Evolutionary conservation across 2,329 filamentous ascomycete genomes (phyloP).

Genomic region (Colletotrichum cuscutae): DNA sequence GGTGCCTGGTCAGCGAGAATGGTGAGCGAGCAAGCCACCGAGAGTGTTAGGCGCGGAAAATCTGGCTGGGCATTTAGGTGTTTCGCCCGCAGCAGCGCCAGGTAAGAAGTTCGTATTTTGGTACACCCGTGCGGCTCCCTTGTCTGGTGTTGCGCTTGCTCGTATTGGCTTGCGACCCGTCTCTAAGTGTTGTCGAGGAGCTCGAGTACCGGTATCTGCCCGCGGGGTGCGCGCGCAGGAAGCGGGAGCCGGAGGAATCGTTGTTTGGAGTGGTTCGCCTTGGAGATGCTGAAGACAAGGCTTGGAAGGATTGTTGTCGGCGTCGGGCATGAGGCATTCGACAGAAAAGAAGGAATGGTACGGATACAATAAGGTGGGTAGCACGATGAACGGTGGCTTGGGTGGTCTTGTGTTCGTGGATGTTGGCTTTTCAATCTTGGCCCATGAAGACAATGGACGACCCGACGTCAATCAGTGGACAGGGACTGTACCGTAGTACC

Average conservation of each 20-base stretch:
- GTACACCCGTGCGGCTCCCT: constrained; percentile 16
- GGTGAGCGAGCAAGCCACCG: constrained; percentile 4
- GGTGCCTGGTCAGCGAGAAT: no score
- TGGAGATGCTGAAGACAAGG: background rate
- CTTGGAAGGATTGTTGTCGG: background rate
- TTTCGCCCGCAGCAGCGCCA: constrained; percentile 4
- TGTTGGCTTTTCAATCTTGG: background rate
- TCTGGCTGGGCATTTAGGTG: constrained; percentile 5
- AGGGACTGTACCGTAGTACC: no score
- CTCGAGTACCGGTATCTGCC: background rate
- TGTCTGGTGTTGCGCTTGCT: constrained; percentile 13
- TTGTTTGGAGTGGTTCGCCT: background rate
- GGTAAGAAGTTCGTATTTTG: constrained; percentile 16
- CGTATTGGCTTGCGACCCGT: constrained; percentile 14
- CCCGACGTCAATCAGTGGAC: background rate
- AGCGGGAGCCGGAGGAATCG: background rate
- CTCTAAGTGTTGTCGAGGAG: background rate
- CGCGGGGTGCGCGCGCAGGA: background rate
- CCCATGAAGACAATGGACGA: background rate
- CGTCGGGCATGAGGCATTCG: background rate
- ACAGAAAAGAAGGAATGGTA: background rate
- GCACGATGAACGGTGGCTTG: constrained; percentile 23
- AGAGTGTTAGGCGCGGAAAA: constrained; percentile 4
- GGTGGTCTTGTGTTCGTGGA: constrained; percentile 33
- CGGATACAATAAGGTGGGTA: background rate